Evolutionary conservation across 2,329 filamentous ascomycete genomes (phyloP).

Genomic region (Paecilomyces dactylethromorphus): DNA sequence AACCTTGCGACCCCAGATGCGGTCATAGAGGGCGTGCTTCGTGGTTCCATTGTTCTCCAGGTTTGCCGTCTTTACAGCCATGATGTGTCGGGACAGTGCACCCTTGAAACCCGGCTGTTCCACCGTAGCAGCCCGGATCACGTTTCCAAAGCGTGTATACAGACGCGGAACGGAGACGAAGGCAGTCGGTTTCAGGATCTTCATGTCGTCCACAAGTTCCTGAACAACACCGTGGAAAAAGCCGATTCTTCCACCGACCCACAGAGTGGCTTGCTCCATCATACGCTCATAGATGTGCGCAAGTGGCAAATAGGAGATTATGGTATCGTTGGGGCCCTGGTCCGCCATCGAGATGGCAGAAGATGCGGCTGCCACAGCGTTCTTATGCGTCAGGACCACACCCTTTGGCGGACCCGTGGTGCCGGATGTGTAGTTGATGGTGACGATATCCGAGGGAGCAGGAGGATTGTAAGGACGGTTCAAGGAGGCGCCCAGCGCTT

Average conservation of each 20-base stretch:
- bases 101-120: slow-evolving; percentile 76
- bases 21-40: slow-evolving; percentile 45
- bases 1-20: slow-evolving; percentile 88
- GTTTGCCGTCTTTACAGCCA: slow-evolving; percentile 71
- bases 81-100: slow-evolving; percentile 69
- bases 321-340: slow-evolving; percentile 54
- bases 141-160: slow-evolving; percentile 82
- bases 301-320: slow-evolving; percentile 83
- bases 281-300: slow-evolving; percentile 92
- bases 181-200: slow-evolving; percentile 71
- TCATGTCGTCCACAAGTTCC: slow-evolving; percentile 83
- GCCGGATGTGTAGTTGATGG: slow-evolving; percentile 62
- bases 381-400: slow-evolving; percentile 67
- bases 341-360: slow-evolving; percentile 50
- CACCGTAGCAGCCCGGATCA: slow-evolving; percentile 71
- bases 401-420: slow-evolving; percentile 61
- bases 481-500: slow-evolving; percentile 67
- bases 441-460: slow-evolving; percentile 67
- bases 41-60: slow-evolving; percentile 72
- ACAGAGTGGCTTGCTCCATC: slow-evolving; percentile 67
- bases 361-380: slow-evolving; percentile 67
- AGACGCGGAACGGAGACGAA: slow-evolving; percentile 88
- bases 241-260: slow-evolving; percentile 68
- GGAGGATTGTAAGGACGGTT: slow-evolving; percentile 67
- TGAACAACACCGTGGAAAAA: slow-evolving; percentile 92